These are phyloP conservation scores for Lavandula angustifolia DNA, from an alignment of 257 asterid species.

Conservation along the genomic window DNA sequence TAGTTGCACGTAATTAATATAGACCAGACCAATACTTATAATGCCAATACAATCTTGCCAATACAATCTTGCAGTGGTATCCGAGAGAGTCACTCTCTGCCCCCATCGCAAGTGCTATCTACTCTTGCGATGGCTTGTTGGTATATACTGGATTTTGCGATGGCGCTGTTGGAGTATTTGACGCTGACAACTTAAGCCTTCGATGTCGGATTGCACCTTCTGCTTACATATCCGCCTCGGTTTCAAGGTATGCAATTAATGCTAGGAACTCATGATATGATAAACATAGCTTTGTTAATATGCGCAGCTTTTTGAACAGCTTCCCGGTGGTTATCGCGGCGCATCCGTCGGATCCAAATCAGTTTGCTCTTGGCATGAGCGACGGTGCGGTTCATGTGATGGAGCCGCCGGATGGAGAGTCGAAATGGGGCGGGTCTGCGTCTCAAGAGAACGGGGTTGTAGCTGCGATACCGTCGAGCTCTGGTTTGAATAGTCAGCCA, in stretches of 20 bases:
- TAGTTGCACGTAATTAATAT: background rate
- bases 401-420: conserved; percentile 83
- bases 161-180: conserved; percentile 90
- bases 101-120: conserved; percentile 75
- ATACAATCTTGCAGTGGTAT: conserved; percentile 62
- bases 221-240: conserved; percentile 66
- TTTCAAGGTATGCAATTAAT: conserved; percentile 60
- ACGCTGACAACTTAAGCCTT: conserved; percentile 66
- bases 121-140: conserved; percentile 75
- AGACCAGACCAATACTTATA: too few species aligned
- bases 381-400: conserved; percentile 84
- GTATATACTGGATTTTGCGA: conserved; percentile 77
- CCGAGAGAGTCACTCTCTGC: conserved; percentile 83
- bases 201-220: conserved; percentile 77
- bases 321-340: conserved; percentile 86
- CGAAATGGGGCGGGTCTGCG: conserved; percentile 71
- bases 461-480: conserved; percentile 67
- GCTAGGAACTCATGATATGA: conserved; percentile 3
- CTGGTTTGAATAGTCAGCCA: conserved; percentile 86
- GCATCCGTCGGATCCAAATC: conserved; percentile 78
- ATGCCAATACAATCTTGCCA: conserved; percentile 26
- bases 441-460: conserved; percentile 65
- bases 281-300: background rate
- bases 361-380: conserved; percentile 93
- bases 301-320: conserved; percentile 44